Evolutionary conservation across 2,329 filamentous ascomycete genomes (phyloP).

Genomic region (Aureobasidium sp.): DNA sequence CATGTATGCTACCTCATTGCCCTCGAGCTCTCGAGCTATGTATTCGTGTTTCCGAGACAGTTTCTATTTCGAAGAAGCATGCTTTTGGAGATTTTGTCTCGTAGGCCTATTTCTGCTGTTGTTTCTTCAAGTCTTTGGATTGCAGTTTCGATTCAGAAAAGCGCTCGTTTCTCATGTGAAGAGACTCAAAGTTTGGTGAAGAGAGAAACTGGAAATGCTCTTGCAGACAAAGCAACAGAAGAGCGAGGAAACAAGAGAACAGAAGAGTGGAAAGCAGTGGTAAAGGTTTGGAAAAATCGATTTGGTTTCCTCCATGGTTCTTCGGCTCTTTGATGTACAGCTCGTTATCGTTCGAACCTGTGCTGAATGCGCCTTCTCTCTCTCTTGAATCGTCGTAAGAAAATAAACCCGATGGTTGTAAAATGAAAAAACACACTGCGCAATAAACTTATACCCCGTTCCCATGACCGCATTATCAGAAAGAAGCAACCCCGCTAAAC

Average conservation of each 20-base stretch:
- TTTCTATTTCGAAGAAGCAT: no score
- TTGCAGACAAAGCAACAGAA: not conserved
- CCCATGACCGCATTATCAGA: slow-evolving; percentile 44
- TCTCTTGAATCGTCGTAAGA: not conserved
- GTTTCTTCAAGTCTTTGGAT: not conserved
- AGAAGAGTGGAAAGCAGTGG: slow-evolving; percentile 15
- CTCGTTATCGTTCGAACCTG: slow-evolving; percentile 3
- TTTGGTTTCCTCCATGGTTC: slow-evolving; percentile 6
- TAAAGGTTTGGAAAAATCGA: slow-evolving; percentile 8
- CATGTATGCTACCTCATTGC: no score
- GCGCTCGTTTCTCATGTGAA: not conserved
- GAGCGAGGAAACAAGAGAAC: slow-evolving; percentile 18
- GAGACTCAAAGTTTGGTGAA: not conserved
- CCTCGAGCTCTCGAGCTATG: no score
- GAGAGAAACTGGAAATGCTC: not conserved
- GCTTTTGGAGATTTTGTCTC: not conserved
- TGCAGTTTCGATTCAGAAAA: not conserved
- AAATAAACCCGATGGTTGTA: slow-evolving; percentile 4
- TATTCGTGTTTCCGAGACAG: no score
- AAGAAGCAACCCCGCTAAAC: slow-evolving; percentile 32
- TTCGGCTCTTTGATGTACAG: slow-evolving; percentile 9
- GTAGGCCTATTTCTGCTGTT: not conserved
- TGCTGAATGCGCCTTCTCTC: not conserved
- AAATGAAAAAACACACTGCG: slow-evolving; percentile 16
- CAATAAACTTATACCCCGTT: slow-evolving; percentile 29